Evolutionary conservation across 805 yeast genomes (phyloP), one percentile per base, ranked within the genome.

Genomic region (Cyberlindnera americana): DNA sequence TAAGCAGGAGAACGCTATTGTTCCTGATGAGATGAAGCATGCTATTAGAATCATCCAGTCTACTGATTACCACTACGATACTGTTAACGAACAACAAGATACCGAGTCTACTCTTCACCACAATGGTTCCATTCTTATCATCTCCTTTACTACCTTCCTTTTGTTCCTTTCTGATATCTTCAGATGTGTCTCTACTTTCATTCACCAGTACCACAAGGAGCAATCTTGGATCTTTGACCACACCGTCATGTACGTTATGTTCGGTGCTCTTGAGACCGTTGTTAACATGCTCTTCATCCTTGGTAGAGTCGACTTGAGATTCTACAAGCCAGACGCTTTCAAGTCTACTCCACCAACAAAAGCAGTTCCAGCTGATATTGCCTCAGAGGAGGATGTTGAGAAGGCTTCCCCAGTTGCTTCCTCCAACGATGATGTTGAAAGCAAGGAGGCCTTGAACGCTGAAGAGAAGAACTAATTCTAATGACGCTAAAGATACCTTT

Each of bases 301-400:
- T 29, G 78, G 81, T 21, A 73, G 95, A 61, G 75, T 81, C 34
- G 95, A 84, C 59, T 67, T 84, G 54, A 73, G 93, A 61, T 84
- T 83, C 65, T 84, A 84, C 70, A 78, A 83, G 58, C 90, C 93
- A 16, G 91, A 83, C 59, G 60, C 62, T 24, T 67, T 54, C 35
- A 45, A 40, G 31, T 13, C 21, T 30, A 25, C 27, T 12, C 27
- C 27, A 25, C 27, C 27, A 25, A 25, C 12, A n/a, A n/a, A 9
- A 9, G n/a, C 27, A 25, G 27, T 25, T 25, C 6, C 27, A 6
- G 7, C 27, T n/a, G 12, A 25, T 31, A 6, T 33, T 18, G 9
- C 25, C 15, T 16, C 37, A 4, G 5, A 29, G 4, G 41, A 12
- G 26, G 37, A 38, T 14, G 29, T 33, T 25, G 34, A 31, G 19